Evolutionary conservation across 2,329 filamentous ascomycete genomes (phyloP), one percentile per base, ranked within the genome.

Genomic region (Diaporthe longicolla): DNA sequence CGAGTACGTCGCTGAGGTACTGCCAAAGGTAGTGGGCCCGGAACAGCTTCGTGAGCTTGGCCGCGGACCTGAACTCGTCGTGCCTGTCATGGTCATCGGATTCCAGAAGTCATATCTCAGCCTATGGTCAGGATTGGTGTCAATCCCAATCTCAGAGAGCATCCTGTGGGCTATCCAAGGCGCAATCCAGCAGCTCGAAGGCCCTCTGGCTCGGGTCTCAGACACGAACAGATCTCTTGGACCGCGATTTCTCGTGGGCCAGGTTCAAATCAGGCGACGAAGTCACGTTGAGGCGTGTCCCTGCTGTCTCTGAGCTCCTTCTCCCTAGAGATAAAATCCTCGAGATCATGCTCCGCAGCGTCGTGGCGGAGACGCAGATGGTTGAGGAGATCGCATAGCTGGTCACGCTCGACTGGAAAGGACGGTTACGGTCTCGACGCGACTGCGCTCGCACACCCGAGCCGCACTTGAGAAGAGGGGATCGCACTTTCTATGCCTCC

Each of bases 21-120:
- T 73, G 65, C 57, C 66, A 68, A 19, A 76, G 61, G 32, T 73
- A 76, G 48, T 73, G 70, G 40, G 66, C 71, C 19, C 71, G 75
- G 8, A 75, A 48, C 5, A 75, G 73, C n/a, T 72, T 72, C 17
- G 43, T 37, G 15, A 71, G 65, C 29, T 69, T 75, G n/a, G 75
- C 75, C 37, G 54, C 35, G 17, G 85, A 81, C 2, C 82, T 80
- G 0, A 86, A 82, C 24, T 84, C 83, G 5, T 82, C 80, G 76
- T 88, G 91, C 10, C 89, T 83, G 0, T 81, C 82, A 0, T 88
- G 87, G 43, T 91, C 88, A 11, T 84, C 77, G 40, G 81, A 79
- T 40, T 83, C 82, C 1, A 87, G 85, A 1, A 78, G 69, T 4
- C 29, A 32, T 6, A 7, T 32, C 29, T 32, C 29, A 32, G 29